These are phyloP conservation scores for Diplodia corticola DNA, from an alignment of 2,329 filamentous ascomycete species.

Conservation along the genomic window DNA sequence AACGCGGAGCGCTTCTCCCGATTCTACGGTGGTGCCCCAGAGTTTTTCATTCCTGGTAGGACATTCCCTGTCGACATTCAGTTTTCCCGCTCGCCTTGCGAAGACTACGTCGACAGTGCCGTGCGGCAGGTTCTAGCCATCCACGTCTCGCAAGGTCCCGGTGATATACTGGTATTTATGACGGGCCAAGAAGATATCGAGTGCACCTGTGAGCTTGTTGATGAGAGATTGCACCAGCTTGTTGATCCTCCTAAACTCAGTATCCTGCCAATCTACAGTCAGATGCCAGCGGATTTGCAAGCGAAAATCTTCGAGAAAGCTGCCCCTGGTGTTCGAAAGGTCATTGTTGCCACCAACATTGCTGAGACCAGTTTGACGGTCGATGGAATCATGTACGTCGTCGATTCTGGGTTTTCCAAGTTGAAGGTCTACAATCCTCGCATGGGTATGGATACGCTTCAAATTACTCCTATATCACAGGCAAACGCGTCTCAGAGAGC, in stretches of 20 bases:
- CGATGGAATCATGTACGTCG: constrained; percentile 98
- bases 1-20: constrained; percentile 94
- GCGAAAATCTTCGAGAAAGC: constrained; percentile 97
- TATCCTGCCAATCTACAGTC: constrained; percentile 96
- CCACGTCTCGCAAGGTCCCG: constrained; percentile 88
- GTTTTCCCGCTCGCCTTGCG: constrained; percentile 90
- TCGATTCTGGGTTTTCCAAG: constrained; percentile 94
- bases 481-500: constrained; percentile 93
- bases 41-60: constrained; percentile 92
- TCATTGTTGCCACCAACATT: constrained; percentile 98
- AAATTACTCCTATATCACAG: constrained; percentile 96
- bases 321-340: constrained; percentile 86
- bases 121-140: constrained; percentile 95
- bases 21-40: constrained; percentile 93
- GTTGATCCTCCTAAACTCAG: constrained; percentile 94
- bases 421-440: constrained; percentile 98
- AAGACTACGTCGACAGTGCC: constrained; percentile 96
- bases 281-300: constrained; percentile 97
- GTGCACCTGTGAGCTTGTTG: constrained; percentile 88
- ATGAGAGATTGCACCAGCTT: constrained; percentile 80
- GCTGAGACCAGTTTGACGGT: constrained; percentile 97
- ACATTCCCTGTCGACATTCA: constrained; percentile 98
- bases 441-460: constrained; percentile 98
- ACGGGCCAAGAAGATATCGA: constrained; percentile 99
- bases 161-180: constrained; percentile 98